These are phyloP conservation scores for Nicotiana sylvestris DNA, from an alignment of 257 asterid species.

Conservation along the genomic window DNA sequence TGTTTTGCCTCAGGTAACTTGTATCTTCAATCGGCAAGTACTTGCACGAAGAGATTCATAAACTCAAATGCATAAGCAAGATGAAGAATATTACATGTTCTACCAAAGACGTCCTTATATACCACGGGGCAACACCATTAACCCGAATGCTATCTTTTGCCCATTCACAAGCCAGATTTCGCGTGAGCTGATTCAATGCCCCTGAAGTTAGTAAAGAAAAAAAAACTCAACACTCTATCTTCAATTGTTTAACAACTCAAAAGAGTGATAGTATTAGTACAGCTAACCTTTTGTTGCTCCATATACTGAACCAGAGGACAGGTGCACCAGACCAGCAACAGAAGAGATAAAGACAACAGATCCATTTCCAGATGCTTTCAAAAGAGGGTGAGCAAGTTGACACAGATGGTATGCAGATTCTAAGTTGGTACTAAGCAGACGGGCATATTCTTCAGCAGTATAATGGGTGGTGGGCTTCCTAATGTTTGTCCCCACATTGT, in stretches of 20 bases:
- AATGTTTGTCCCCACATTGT: conserved; percentile 89
- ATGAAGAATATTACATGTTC: conserved; percentile 45
- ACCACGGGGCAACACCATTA: conserved; percentile 92
- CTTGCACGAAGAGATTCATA: background rate
- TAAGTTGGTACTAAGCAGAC: conserved; percentile 70
- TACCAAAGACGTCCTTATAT: conserved; percentile 78
- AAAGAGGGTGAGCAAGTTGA: conserved; percentile 80
- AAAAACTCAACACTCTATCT: background rate
- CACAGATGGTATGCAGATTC: conserved; percentile 84
- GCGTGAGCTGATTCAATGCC: conserved; percentile 90
- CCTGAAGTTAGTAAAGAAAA: conserved; percentile 38
- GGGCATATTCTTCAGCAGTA: conserved; percentile 68
- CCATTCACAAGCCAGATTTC: conserved; percentile 95
- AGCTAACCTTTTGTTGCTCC: conserved; percentile 83
- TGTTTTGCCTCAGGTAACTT: background rate
- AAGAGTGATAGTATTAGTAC: background rate
- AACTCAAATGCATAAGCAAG: background rate
- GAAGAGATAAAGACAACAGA: conserved; percentile 83
- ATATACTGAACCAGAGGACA: conserved; percentile 73
- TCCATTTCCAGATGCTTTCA: conserved; percentile 76
- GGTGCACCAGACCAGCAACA: conserved; percentile 65
- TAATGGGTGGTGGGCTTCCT: conserved; percentile 81
- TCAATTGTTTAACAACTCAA: background rate
- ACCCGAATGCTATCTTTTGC: conserved; percentile 88
- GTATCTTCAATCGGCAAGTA: background rate